Evolutionary conservation across 257 asterid species (phyloP).

Genomic region (Solanum chmielewskii): DNA sequence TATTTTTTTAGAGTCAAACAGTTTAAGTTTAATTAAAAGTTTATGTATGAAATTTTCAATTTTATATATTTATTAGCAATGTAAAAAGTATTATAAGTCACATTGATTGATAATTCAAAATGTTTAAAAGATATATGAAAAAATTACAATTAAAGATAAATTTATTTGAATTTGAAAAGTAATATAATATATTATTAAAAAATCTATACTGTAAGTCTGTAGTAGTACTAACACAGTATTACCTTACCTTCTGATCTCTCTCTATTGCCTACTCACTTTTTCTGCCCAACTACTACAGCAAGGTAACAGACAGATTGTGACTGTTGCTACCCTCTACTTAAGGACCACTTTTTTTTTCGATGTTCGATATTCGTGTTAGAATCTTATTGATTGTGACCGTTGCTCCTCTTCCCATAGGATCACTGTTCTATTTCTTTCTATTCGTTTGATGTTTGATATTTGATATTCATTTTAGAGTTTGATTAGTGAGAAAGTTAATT

Average conservation of each 20-base stretch:
- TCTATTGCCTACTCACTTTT: neutral
- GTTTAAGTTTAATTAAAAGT: accelerated
- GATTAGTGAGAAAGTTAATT: no score
- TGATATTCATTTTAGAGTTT: no score
- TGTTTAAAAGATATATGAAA: no score
- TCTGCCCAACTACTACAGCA: neutral
- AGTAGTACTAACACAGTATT: neutral
- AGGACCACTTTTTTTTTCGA: neutral
- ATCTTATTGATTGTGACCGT: neutral
- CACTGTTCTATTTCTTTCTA: neutral
- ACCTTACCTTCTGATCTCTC: neutral
- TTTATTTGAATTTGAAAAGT: no score
- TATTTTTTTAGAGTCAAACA: no score
- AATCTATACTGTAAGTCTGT: neutral
- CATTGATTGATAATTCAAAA: no score
- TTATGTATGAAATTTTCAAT: no score
- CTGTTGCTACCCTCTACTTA: neutral
- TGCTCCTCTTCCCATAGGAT: neutral
- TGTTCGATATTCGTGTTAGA: neutral
- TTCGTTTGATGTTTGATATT: no score
- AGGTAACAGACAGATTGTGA: neutral
- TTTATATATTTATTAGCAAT: no score
- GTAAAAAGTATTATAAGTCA: no score
- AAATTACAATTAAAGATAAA: no score
- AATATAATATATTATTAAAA: neutral